These are phyloP conservation scores for Pythium graminicola DNA, from an alignment of 352 stramenopile genomes.

Conservation along the genomic window DNA sequence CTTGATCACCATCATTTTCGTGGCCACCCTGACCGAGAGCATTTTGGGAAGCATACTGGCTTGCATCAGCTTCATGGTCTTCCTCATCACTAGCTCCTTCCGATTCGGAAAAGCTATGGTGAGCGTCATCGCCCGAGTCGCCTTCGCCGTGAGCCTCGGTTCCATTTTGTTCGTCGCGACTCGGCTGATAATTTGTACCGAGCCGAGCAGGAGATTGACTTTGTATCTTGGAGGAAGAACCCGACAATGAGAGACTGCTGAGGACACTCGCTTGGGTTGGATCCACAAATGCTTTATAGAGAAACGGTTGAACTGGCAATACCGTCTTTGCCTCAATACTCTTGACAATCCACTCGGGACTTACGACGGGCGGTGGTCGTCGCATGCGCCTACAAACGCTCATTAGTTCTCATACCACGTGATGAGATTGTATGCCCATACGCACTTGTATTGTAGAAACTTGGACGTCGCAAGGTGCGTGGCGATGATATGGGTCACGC, in stretches of 20 bases:
- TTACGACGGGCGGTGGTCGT: slow-evolving; percentile 65
- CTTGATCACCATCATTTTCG: not conserved
- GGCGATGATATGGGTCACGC: slow-evolving; percentile 85
- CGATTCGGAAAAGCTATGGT: slow-evolving; percentile 23
- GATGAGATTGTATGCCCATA: not conserved
- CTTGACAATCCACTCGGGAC: slow-evolving; percentile 90
- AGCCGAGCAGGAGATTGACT: not conserved
- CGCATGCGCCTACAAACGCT: slow-evolving; percentile 38
- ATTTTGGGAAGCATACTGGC: slow-evolving; percentile 17
- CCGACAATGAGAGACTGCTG: slow-evolving; percentile 19
- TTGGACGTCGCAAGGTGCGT: slow-evolving; percentile 82
- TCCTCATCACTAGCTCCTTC: slow-evolving; percentile 24
- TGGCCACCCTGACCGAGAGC: not conserved
- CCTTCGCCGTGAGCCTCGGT: not conserved
- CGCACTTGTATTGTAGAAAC: slow-evolving; percentile 75
- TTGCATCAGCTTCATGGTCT: slow-evolving; percentile 11
- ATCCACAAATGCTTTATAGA: slow-evolving; percentile 80
- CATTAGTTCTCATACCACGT: not conserved
- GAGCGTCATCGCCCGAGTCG: not conserved
- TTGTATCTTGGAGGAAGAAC: slow-evolving; percentile 1
- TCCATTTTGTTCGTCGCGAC: not conserved
- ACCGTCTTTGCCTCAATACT: slow-evolving; percentile 70
- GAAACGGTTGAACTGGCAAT: slow-evolving; percentile 72
- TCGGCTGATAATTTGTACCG: not conserved
- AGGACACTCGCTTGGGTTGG: slow-evolving; percentile 49